These are phyloP conservation scores for Trichosporon inkin DNA, from an alignment of 1,284 basidiomycete species.

Conservation along the genomic window DNA sequence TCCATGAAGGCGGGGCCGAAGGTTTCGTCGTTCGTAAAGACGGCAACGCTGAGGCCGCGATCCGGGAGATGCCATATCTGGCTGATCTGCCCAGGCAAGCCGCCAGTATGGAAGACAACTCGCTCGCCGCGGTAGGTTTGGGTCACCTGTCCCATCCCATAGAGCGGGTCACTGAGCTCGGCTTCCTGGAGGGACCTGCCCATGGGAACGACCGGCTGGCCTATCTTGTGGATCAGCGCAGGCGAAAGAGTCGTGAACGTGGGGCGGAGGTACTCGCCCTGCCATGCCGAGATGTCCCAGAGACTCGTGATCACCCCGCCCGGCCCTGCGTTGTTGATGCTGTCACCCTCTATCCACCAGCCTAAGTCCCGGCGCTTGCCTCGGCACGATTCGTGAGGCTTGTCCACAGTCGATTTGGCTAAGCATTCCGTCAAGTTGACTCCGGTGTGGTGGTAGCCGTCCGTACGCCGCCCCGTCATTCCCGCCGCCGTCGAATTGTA, in stretches of 20 bases:
- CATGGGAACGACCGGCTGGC: background rate
- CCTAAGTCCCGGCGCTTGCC: conserved; percentile 21
- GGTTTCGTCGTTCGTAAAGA: conserved; percentile 26
- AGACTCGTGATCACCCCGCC: conserved; percentile 33
- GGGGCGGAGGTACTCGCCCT: background rate
- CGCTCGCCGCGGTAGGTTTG: conserved; percentile 20
- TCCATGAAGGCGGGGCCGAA: conserved; percentile 1
- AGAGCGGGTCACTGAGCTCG: conserved; percentile 3
- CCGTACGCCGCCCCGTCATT: conserved; percentile 14
- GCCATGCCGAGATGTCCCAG: conserved; percentile 22
- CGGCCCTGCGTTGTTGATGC: conserved; percentile 23
- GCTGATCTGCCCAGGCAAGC: conserved; percentile 21
- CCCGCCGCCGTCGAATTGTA: conserved; percentile 22
- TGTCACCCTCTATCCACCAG: conserved; percentile 28
- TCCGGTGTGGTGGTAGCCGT: conserved; percentile 20
- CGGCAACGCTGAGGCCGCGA: conserved; percentile 15
- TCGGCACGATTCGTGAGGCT: conserved; percentile 13
- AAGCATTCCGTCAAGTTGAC: conserved; percentile 18
- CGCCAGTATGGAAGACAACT: conserved; percentile 23
- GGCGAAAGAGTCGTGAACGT: background rate
- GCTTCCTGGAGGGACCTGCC: background rate
- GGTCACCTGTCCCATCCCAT: conserved; percentile 23
- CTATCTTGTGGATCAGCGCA: conserved; percentile 15
- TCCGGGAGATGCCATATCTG: conserved; percentile 21
- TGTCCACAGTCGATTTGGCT: background rate